Base-by-base conservation (phyloP, 331 rosid species). In the Telfairia occidentalis region DNA sequence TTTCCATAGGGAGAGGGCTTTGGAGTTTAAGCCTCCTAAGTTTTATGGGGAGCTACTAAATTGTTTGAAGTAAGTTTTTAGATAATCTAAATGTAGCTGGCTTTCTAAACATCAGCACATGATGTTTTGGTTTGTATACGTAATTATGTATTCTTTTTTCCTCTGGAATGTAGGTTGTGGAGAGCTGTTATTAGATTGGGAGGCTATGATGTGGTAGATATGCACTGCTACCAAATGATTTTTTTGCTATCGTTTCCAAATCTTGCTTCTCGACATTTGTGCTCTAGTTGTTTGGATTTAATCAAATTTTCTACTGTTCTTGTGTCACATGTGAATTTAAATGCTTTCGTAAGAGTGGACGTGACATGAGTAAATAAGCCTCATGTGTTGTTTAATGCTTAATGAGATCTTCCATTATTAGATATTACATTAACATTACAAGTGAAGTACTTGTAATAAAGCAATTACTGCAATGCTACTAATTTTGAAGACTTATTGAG, bases 1-100 rank as follows among this genome's bases (percentile, higher is more conserved):
- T 83, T 91, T 91, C 81, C 73, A 89, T 53, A 78, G 83, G 76
- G 92, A 85, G 77, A 86, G 82, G 55, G 61, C 87, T 53, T 18
- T 91, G 79, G 97, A 91, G 67, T 91, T 91, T 78, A 91, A 89
- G 84, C 82, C 97, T 77, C 92, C 92, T 21, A 91, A 89, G 80
- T 91, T 91, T 81, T 89, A 91, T 58, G 92, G 96, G 53, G 92
- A 81, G 74, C 89, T 90, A 6, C 86, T 91, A 19, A 91, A 89
- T 81, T 91, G 92, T 72, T 89, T 91, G 7, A 91, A 91, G 97
- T 89, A 89, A 29, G 92, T 78, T 77, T 78, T 2, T 8, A 45
- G 9, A 26, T 52, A 52, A 71, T 30, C 10, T 60, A 6, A 15
- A 60, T 30, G n/a, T 5, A 30, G 15, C 11, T 60, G 37, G 18